Percentiles rank a stretch among this genome's conserved stretches.
Conservation (phyloP, 2,329 filamentous ascomycete genomes). For the Paecilomyces niveus region DNA sequence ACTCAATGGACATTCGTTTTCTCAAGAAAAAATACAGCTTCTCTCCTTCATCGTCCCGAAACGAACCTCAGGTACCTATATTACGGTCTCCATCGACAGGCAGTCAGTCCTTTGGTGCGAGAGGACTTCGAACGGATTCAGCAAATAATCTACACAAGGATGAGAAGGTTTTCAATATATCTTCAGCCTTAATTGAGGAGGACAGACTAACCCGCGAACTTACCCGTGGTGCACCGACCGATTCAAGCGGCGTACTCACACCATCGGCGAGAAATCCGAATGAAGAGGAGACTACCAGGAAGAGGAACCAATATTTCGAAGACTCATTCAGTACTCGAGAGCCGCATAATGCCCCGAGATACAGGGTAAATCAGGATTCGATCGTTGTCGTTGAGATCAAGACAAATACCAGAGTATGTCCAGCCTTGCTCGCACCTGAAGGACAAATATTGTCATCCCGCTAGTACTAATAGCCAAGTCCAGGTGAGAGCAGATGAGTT, state of each 20-base stretch:
- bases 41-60: slow-evolving; percentile 12
- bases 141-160: slow-evolving; percentile 12
- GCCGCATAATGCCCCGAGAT: slow-evolving; percentile 30
- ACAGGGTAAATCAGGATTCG: slow-evolving; percentile 48
- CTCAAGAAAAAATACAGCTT: slow-evolving; percentile 10
- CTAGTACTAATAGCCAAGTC: slow-evolving; percentile 10
- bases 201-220: slow-evolving; percentile 8
- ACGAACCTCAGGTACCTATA: slow-evolving; percentile 11
- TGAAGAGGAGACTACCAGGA: slow-evolving; percentile 18
- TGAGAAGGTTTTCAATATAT: slow-evolving; percentile 10
- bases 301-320: slow-evolving; percentile 34
- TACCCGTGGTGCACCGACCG: slow-evolving; percentile 8
- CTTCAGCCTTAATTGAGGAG: slow-evolving; percentile 18
- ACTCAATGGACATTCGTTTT: slow-evolving; percentile 4
- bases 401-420: slow-evolving; percentile 56
- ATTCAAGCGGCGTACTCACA: slow-evolving; percentile 7
- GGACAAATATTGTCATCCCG: not conserved
- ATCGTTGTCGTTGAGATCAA: slow-evolving; percentile 58
- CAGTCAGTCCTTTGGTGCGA: slow-evolving; percentile 10
- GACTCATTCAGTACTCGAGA: slow-evolving; percentile 32
- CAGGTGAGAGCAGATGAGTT: slow-evolving; percentile 66
- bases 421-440: not conserved
- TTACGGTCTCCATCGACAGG: slow-evolving; percentile 13
- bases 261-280: slow-evolving; percentile 10
- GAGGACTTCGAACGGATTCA: slow-evolving; percentile 10